Conservation (phyloP, 768 basidiomycete genomes). For the Lactarius evosmus region DNA sequence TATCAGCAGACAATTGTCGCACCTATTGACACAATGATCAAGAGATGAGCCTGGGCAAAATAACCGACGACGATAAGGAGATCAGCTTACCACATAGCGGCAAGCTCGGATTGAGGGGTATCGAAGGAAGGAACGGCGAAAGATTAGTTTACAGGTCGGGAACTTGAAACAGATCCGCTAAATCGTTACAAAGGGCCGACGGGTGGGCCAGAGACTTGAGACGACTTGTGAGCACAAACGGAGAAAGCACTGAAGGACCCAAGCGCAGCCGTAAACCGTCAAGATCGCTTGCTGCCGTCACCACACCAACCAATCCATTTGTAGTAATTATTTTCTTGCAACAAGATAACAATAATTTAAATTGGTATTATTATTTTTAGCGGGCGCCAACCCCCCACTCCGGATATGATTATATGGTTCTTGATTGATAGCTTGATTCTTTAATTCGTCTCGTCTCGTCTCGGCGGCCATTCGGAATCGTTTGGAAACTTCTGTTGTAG, state of each 20-base stretch:
- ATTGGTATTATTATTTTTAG: background rate
- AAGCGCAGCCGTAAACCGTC: constrained; percentile 9
- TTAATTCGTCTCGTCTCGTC: constrained; percentile 1
- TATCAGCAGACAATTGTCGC: constrained; percentile 74
- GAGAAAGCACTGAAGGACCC: background rate
- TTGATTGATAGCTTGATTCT: constrained; percentile 4
- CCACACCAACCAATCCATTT: background rate
- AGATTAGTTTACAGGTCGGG: background rate
- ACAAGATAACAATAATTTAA: background rate
- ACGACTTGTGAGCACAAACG: background rate
- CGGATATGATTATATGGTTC: constrained; percentile 12
- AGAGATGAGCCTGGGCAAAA: constrained; percentile 4
- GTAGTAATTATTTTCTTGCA: background rate
- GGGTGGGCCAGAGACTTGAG: constrained; percentile 5
- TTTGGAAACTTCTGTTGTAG: constrained; percentile 9
- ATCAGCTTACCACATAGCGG: constrained; percentile 24
- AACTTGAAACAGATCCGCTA: constrained; percentile 3
- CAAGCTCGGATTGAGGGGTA: constrained; percentile 14
- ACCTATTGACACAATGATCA: constrained; percentile 43
- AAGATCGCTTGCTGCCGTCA: constrained; percentile 19
- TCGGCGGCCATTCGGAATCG: constrained; percentile 12
- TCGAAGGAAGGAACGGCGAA: constrained; percentile 12
- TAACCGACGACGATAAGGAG: constrained; percentile 1
- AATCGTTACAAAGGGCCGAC: constrained; percentile 15
- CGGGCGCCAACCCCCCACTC: background rate